A percentile compares a stretch with the other conserved stretches of the same genome.
Evolutionary conservation across 768 basidiomycete species (phyloP).

Genomic region (Psilocybe azurescens): DNA sequence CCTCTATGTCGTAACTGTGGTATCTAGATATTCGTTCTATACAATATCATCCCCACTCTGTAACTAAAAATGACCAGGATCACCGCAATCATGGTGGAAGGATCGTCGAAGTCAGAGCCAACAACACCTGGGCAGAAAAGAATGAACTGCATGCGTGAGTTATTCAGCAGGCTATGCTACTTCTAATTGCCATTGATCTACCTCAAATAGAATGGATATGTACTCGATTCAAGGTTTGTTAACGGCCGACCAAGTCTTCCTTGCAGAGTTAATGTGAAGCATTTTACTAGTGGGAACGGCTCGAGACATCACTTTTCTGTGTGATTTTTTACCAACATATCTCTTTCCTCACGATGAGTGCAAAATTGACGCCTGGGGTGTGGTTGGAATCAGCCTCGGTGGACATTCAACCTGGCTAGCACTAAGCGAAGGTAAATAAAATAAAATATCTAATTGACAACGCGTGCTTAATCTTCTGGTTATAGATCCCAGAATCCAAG

Average conservation of each 20-base stretch:
- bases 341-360: slow-evolving; percentile 73
- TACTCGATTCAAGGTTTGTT: slow-evolving; percentile 48
- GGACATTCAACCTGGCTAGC: slow-evolving; percentile 85
- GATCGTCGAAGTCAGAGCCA: slow-evolving; percentile 35
- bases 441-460: neutral
- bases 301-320: slow-evolving; percentile 77
- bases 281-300: slow-evolving; percentile 59
- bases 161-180: neutral
- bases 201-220: slow-evolving; percentile 46
- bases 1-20: slow-evolving; percentile 45
- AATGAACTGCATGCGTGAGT: slow-evolving; percentile 50
- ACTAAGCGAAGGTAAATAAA: slow-evolving; percentile 47
- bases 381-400: slow-evolving; percentile 81
- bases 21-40: slow-evolving; percentile 21
- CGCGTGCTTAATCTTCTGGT: neutral
- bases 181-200: neutral
- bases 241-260: neutral
- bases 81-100: slow-evolving; percentile 52
- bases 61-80: slow-evolving; percentile 35
- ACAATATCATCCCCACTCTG: neutral
- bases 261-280: neutral
- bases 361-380: slow-evolving; percentile 67
- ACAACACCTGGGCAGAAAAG: slow-evolving; percentile 40
- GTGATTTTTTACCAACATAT: slow-evolving; percentile 78
- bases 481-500: slow-evolving; percentile 48